Evolutionary conservation across 352 stramenopile genomes (phyloP).

Genomic region (Globisporangium mamillatum): DNA sequence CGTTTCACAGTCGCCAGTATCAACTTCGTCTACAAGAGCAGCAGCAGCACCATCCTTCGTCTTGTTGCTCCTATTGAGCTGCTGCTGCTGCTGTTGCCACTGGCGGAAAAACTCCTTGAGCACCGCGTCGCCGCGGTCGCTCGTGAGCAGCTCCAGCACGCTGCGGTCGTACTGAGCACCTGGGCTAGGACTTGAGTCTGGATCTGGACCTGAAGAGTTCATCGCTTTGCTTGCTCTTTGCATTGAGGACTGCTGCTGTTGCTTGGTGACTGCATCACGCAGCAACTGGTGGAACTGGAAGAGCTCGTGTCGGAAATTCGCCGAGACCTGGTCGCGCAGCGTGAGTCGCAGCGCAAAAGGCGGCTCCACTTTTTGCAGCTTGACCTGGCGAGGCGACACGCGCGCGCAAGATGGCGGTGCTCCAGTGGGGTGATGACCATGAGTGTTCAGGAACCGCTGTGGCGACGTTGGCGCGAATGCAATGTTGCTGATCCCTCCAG

Average conservation of each 20-base stretch:
- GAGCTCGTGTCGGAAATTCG: constrained; percentile 55
- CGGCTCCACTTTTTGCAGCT: constrained; percentile 27
- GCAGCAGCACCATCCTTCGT: background rate
- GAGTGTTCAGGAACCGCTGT: constrained; percentile 4
- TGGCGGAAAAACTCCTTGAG: constrained; percentile 61
- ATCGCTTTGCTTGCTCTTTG: constrained; percentile 3
- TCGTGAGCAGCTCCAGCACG: constrained; percentile 60
- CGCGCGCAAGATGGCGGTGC: constrained; percentile 8
- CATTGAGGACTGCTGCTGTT: constrained; percentile 1
- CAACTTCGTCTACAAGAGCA: constrained; percentile 4
- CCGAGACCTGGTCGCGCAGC: constrained; percentile 34
- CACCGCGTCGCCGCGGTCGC: constrained; percentile 60
- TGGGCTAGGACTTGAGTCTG: background rate
- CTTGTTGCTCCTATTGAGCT: background rate
- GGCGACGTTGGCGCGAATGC: constrained; percentile 11
- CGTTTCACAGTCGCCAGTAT: background rate
- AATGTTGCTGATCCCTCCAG: background rate
- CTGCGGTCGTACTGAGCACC: constrained; percentile 19
- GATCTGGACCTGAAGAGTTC: background rate
- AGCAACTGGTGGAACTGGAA: constrained; percentile 73
- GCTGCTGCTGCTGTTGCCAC: constrained; percentile 31
- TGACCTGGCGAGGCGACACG: constrained; percentile 29
- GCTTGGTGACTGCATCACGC: constrained; percentile 30
- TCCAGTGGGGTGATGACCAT: background rate
- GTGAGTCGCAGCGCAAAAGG: constrained; percentile 11